Evolutionary conservation across 2,329 filamentous ascomycete species (phyloP), one percentile per base, ranked within the genome.

Genomic region (Lasiodiplodia theobromae): DNA sequence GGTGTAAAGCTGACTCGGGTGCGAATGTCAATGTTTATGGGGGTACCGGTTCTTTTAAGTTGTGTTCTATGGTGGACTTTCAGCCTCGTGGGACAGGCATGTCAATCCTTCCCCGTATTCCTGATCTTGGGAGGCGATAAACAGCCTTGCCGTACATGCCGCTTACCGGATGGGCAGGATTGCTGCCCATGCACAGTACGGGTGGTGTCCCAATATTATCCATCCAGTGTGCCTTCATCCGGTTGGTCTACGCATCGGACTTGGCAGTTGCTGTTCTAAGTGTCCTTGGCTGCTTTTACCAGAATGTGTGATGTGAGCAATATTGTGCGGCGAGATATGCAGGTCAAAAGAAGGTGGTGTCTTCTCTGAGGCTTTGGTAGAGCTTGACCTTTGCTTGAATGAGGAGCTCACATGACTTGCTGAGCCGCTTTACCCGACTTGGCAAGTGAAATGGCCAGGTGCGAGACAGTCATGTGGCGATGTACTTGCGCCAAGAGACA

Each of bases 341-440:
- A 31, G 57, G 40, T 21, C 25, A 4, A 7, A 16, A 31, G 23
- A 14, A 18, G 16, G 40, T 34, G 16, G 14, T 12, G 11, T 40
- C 21, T 23, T 44, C 56, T 56, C 21, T 16, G 16, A 62, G 57
- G 57, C 58, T 63, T 21, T 23, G 44, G 10, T n/a, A 23, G 60
- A 53, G 60, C 44, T 64, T 64, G 60, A 64, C 12, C 3, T 28
- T 18, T 60, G 21, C 56, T 60, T 25, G 14, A n/a, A 16, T 2
- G 10, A 21, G n/a, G 4, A n/a, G 25, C 23, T 21, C 28, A 52
- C 21, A 37, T 18, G 16, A 18, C 16, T 25, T 5, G 28, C n/a
- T 4, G n/a, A 18, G 58, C 44, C 58, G 44, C 44, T 51, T 38
- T 63, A 63, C 58, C 58, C 60, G 60, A 64, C 60, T 64, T 64